Evolutionary conservation across 1,284 basidiomycete genomes (phyloP), one percentile per base, ranked within the genome.

Genomic region (Sutorius eximius): DNA sequence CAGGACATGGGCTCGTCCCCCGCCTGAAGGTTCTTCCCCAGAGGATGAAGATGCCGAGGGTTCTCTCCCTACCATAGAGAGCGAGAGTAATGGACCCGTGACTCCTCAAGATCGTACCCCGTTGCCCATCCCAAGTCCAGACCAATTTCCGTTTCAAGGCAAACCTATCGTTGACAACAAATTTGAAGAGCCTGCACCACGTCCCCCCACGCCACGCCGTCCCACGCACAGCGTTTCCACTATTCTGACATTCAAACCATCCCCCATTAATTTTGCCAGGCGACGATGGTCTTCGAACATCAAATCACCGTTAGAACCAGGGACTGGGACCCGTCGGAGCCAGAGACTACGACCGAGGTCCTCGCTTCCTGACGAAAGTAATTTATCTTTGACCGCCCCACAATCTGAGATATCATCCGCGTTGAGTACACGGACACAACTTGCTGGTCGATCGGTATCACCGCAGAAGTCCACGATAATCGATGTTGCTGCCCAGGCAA

Each of bases 261-360:
- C 78, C 42, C 81, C 82, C 15, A 73, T 78, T 70, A 80, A 78
- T 63, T 77, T 81, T 58, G 80, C 82, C 12, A 75, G 73, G 55
- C 77, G 78, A 50, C 76, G 81, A 42, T 82, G 81, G 81, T 77
- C 75, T 52, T 73, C 77, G 49, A 55, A 61, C 30, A 48, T 60
- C 56, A 67, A 65, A 55, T 68, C 71, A 48, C 64, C 71, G 50
- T 58, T 66, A 56, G 67, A 72, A 51, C 59, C 61, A 59, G 60
- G 66, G 64, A 58, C 59, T 32, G 61, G 64, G 53, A 61, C 64
- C 36, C 59, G 68, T 43, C 71, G 68, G 43, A 73, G 71, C 56
- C 69, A 71, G 49, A 67, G 68, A 59, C 60, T 73, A 57, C 71
- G 69, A 56, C 70, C 70, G 49, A 61, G 64, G 56, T 47, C 68